Conservation (phyloP, 1,139 yeast species). For the Yamadazyma atlantica region DNA sequence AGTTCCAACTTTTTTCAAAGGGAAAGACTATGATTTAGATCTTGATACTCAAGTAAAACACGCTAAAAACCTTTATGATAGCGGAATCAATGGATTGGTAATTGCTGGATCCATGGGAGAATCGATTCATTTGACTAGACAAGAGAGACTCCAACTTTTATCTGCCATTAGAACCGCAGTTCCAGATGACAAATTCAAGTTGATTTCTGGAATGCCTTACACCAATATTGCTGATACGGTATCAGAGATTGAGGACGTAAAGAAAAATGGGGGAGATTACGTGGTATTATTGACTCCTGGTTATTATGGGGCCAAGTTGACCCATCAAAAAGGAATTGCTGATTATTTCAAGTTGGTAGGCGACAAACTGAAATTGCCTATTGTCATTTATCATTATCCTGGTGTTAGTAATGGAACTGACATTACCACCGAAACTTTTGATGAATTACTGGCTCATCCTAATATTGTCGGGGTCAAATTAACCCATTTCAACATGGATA, state of each 20-base stretch:
- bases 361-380: conserved; percentile 29
- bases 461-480: conserved; percentile 39
- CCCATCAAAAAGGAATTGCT: conserved; percentile 33
- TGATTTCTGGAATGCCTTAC: conserved; percentile 39
- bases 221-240: conserved; percentile 28
- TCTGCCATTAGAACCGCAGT: conserved; percentile 20
- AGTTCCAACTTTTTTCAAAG: conserved; percentile 48
- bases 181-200: conserved; percentile 28
- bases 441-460: conserved; percentile 28
- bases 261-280: conserved; percentile 33
- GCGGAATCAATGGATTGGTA: conserved; percentile 48
- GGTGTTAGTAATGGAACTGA: conserved; percentile 40
- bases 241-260: conserved; percentile 25
- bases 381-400: conserved; percentile 39
- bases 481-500: conserved; percentile 40
- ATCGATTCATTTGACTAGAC: conserved; percentile 32
- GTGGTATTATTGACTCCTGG: conserved; percentile 32
- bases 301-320: conserved; percentile 33
- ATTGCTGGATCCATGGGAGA: conserved; percentile 51
- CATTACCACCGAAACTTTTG: conserved; percentile 35
- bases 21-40: conserved; percentile 37
- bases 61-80: conserved; percentile 35
- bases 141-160: conserved; percentile 33
- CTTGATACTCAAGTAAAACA: conserved; percentile 44
- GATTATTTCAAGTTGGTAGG: conserved; percentile 33